Base-by-base conservation (phyloP, 164 flowering plant species). In the Macadamia tetraphylla region DNA sequence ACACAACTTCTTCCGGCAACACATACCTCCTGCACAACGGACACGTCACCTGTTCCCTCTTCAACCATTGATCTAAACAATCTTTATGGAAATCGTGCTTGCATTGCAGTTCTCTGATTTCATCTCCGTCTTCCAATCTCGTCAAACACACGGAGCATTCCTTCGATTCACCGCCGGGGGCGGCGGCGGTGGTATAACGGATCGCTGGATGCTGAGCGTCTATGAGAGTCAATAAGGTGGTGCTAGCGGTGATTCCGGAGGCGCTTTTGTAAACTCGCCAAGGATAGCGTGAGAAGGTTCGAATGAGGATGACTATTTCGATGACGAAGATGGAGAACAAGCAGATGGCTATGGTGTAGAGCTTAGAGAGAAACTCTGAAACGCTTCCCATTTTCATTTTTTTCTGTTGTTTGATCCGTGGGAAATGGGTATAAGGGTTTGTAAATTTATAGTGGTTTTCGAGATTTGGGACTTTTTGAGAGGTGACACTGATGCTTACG, bases 31-130 rank as follows among this genome's bases (percentile, higher is more conserved):
- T 62, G 70, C 85, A 82, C 17, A 82, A 72, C 1, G 86, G 88
- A 57, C 88, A 85, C 0, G 86, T 80, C 18, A 80, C 79, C 30
- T 12, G 48, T 1, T 71, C 72, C 6, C 71, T 79, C 52, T 77
- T 72, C 12, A 85, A 68, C 88, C 88, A 85, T 63, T 18, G 67
- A 59, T 81, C 86, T 1, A 85, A 57, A 67, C 88, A 85, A 11
- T 69, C 79, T 73, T 72, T 78, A 67, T 85, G 88, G 44, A 85
- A 85, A 0, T 61, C 64, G 49, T 85, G 88, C n/a, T 68, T 73
- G 69, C 88, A 85, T 56, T 64, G 66, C 61, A 85, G 59, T 65
- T 68, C 75, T 62, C 89, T 70, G 3, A 76, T 58, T 60, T 71
- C 77, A 3, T 81, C 84, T 14, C 87, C 85, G 49, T 79, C 85